Base-by-base conservation (phyloP, 306 rosid species). In the Prunus kanzakura region DNA sequence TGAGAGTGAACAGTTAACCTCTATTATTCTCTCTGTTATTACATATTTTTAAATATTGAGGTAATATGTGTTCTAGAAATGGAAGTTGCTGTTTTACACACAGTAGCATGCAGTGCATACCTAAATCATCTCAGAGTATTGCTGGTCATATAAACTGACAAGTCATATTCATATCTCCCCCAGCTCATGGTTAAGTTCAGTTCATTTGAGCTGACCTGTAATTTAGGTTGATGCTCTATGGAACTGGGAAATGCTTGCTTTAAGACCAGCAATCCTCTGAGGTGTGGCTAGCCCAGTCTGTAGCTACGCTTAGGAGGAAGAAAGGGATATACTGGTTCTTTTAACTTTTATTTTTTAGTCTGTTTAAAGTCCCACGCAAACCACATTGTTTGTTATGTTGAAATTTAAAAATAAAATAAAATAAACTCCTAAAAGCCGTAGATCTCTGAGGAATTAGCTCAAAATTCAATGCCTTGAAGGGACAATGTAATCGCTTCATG, bases 1-100 rank as follows among this genome's bases (percentile, higher is more conserved):
- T 92, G 67, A 80, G 29, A 55, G 27, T 43, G n/a, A 14, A 55
- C 27, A 20, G 49, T 77, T 66, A 67, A 22, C 18, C 8, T 63
- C 25, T 7, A 5, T 70, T 46, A 20, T 57, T 47, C 56, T 57
- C 56, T 25, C 47, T 27, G 32, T 18, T 22, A 22, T 58, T 22
- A 41, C 15, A 12, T 7, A 61, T 10, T 41, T 12, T 20, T n/a
- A 8, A 56, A 56, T n/a, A 2, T 20, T 0, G 13, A 56, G 62
- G 27, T 56, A 22, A 6, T 13, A 9, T 14, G 23, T 18, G 20
- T 52, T 50, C 45, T 13, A 30, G 49, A 27, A 22, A 52, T 13
- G 73, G n/a, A 16, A 6, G 41, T 5, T 49, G 6, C 57, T 52
- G 57, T 52, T 52, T 15, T 52, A 18, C 57, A 18, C 1, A 13